phyloP scores from a whole-genome alignment of 1,139 yeast genomes.

The Spathaspora jeffriesii region DNA sequence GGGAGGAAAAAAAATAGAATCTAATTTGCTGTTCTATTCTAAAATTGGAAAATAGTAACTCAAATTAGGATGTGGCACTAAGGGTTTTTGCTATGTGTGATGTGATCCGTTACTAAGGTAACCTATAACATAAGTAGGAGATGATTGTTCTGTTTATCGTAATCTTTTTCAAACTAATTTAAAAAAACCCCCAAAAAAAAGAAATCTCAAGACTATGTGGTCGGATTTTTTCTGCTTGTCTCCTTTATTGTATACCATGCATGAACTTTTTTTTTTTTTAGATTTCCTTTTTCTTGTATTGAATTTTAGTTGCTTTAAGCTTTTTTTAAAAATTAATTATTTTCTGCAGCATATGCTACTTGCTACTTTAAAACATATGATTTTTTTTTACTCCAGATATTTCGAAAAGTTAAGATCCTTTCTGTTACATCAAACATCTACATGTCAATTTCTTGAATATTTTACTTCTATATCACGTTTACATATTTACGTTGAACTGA shows the following conservation, averaged over 20 bases:
- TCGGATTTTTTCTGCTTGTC: not conserved
- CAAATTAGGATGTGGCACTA: not conserved
- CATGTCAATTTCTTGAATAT: too few relatives aligned
- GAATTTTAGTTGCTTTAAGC: not conserved
- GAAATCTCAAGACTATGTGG: not conserved
- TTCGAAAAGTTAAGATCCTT: too few relatives aligned
- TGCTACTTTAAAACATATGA: constrained; percentile 1
- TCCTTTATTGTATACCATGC: not conserved
- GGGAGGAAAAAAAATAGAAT: not conserved
- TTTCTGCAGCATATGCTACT: constrained; percentile 1
- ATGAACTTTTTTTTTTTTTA: too few relatives aligned
- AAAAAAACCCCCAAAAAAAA: not conserved
- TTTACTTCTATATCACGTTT: too few relatives aligned
- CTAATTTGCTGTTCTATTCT: not conserved
- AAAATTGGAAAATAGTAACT: not conserved
- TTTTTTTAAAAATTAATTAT: not conserved
- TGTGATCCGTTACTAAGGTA: not conserved
- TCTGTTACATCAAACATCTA: too few relatives aligned
- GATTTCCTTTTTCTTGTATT: not conserved
- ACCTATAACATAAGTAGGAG: not conserved
- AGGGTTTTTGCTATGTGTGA: not conserved
- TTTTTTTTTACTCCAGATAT: not conserved
- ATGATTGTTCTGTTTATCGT: not conserved
- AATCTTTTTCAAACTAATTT: not conserved
- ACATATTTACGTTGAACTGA: too few relatives aligned